These are phyloP conservation scores for Cupressus sempervirens DNA, from an alignment of 75 land plant species.

Conservation along the genomic window DNA sequence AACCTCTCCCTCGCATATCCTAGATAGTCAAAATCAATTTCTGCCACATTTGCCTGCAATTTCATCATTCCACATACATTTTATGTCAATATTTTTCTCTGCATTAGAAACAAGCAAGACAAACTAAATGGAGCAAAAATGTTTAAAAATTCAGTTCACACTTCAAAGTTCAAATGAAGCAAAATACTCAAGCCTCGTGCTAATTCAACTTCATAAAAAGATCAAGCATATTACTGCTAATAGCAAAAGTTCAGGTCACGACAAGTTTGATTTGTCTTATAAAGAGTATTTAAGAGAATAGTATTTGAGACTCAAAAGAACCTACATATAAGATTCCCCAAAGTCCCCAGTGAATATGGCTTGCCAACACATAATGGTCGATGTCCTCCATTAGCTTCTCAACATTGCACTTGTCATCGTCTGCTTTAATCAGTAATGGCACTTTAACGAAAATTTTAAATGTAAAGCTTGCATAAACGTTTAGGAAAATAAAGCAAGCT, in stretches of 20 bases:
- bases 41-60: constrained; percentile 30
- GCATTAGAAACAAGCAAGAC: neutral
- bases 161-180: neutral
- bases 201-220: neutral
- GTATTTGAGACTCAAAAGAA: neutral
- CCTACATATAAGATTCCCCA: constrained; percentile 45
- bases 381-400: constrained; percentile 28
- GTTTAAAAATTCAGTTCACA: neutral
- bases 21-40: constrained; percentile 38
- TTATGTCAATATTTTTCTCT: neutral
- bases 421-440: neutral
- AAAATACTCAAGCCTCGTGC: neutral
- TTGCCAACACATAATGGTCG: constrained; percentile 33
- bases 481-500: too few species aligned
- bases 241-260: neutral
- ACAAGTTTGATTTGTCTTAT: neutral
- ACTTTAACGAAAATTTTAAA: neutral
- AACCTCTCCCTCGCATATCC: constrained; percentile 38
- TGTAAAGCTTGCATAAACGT: neutral
- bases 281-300: neutral
- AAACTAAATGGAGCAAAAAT: neutral
- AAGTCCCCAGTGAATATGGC: constrained; percentile 42
- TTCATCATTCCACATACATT: neutral
- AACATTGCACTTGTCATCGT: constrained; percentile 2
- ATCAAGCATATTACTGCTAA: neutral